A percentile compares a stretch with the other conserved stretches of the same genome.
These are phyloP conservation scores for Cryptococcus neoformans DNA, from an alignment of 1,284 basidiomycete genomes.

Conservation along the genomic window DNA sequence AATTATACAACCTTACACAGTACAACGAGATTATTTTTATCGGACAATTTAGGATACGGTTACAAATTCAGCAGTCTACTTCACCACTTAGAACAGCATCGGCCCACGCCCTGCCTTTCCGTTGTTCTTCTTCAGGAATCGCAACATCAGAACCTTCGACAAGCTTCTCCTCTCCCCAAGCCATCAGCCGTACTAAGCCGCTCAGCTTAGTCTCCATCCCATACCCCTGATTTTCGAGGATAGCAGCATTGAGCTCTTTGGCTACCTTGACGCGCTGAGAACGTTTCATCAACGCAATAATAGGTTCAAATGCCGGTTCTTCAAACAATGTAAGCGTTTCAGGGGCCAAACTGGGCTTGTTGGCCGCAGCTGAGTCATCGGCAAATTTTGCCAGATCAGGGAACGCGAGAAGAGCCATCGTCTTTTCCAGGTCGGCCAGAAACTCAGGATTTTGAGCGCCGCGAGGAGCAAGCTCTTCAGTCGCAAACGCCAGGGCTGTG, in stretches of 20 bases:
- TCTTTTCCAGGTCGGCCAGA: slow-evolving; percentile 83
- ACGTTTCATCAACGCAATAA: slow-evolving; percentile 64
- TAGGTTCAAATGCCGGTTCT: slow-evolving; percentile 41
- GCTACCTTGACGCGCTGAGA: slow-evolving; percentile 90
- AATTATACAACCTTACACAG: too few relatives aligned
- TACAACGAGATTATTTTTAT: too few relatives aligned
- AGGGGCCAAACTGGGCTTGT: slow-evolving; percentile 24
- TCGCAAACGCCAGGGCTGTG: slow-evolving; percentile 85
- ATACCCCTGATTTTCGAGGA: slow-evolving; percentile 85
- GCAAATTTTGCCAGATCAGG: slow-evolving; percentile 54
- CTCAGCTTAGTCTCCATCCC: slow-evolving; percentile 88
- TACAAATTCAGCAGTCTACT: neutral
- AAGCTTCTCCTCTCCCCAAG: slow-evolving; percentile 82
- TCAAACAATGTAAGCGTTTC: slow-evolving; percentile 18
- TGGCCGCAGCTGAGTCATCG: slow-evolving; percentile 21
- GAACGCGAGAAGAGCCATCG: slow-evolving; percentile 94
- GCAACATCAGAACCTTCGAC: slow-evolving; percentile 52
- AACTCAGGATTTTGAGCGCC: slow-evolving; percentile 95
- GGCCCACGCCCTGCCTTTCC: slow-evolving; percentile 29
- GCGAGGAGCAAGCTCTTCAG: slow-evolving; percentile 87
- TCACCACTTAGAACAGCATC: slow-evolving; percentile 16
- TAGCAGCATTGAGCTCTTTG: slow-evolving; percentile 86
- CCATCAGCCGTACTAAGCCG: slow-evolving; percentile 77
- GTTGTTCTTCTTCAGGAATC: slow-evolving; percentile 21
- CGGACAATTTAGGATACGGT: too few relatives aligned